phyloP scores from a whole-genome alignment of 2,329 filamentous ascomycete genomes.

The Fusarium sp. region DNA sequence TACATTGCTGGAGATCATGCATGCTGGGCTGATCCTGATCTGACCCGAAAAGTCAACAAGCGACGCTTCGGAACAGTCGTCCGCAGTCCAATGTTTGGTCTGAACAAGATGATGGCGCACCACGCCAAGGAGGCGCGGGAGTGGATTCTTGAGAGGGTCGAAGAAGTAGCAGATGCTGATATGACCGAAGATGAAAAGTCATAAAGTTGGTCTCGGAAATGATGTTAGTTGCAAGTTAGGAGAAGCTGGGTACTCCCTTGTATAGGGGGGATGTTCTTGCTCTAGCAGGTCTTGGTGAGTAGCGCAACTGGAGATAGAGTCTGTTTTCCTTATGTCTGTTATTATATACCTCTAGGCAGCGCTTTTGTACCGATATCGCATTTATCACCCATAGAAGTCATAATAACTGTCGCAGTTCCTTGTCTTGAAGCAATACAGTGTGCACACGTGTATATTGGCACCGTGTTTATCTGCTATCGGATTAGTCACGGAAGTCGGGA shows the following conservation, averaged over 20 bases:
- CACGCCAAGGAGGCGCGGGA: constrained; percentile 64
- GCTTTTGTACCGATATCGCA: neutral
- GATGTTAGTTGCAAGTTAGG: neutral
- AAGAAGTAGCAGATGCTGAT: constrained; percentile 53
- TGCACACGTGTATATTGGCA: neutral
- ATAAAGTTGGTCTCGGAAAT: constrained; percentile 8
- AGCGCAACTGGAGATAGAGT: neutral
- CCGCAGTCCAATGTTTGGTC: constrained; percentile 60
- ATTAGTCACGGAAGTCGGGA: constrained; percentile 29
- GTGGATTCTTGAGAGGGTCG: constrained; percentile 61
- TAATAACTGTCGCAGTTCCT: neutral
- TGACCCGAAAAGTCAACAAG: constrained; percentile 69
- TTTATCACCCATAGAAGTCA: neutral
- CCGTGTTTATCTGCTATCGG: constrained; percentile 37
- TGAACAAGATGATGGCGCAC: constrained; percentile 67
- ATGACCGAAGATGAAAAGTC: constrained; percentile 63
- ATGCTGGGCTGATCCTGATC: constrained; percentile 76
- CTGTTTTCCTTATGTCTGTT: constrained; percentile 4
- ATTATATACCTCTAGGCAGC: constrained; percentile 13
- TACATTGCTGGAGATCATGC: constrained; percentile 81
- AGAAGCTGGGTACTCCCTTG: neutral
- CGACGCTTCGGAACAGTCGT: constrained; percentile 70
- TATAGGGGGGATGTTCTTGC: neutral
- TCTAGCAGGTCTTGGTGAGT: constrained; percentile 1
- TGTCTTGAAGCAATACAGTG: neutral